Evolutionary conservation across 1,284 basidiomycete species (phyloP), one percentile per base, ranked within the genome.

Genomic region (Cryptococcus depauperatus): DNA sequence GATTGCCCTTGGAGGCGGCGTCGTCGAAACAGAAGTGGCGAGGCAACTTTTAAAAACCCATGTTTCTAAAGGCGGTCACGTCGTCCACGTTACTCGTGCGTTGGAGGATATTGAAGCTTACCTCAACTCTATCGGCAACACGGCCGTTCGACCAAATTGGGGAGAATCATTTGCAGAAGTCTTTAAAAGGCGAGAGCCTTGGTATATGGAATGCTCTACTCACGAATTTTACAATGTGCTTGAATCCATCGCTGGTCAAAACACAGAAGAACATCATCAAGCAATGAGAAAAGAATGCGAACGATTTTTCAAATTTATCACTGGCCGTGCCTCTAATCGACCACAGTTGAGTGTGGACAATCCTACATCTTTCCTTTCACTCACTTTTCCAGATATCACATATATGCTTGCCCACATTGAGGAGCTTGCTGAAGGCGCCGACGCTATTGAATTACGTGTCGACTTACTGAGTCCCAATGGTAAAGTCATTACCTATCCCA

Each of bases 1-100:
- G 43, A 79, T 95, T 61, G 88, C 85, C 50, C 81, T 97, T n/a
- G 93, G 95, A 10, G 95, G 95, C 4, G 92, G 93, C 0, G 82
- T 98, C 43, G 87, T 97, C 35, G 95, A 98, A 72, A 86, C 82
- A 0, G 76, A 81, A 5, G 78, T 76, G 35, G 84, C 85, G 10
- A 75, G 88, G 29, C 75, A 83, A 16, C 59, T 87, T 6, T 75
- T 97, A 48, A 76, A 79, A 60, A 71, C 77, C 8, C 91, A 89
- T 63, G 79, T 78, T 8, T 71, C 68, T 33, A 72, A 73, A 29
- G 74, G 74, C 34, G 82, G 82, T 0, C 77, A 79, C 1, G 81
- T 89, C 19, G 80, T 89, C 13, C 79, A 87, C 68, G 75, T 88
- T 41, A 76, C 79, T 10, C 75, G 86, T 23, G 79, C 83, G 55